These are phyloP conservation scores for Phytophthora fragariaefolia DNA, from an alignment of 352 stramenopile genomes.

Conservation along the genomic window DNA sequence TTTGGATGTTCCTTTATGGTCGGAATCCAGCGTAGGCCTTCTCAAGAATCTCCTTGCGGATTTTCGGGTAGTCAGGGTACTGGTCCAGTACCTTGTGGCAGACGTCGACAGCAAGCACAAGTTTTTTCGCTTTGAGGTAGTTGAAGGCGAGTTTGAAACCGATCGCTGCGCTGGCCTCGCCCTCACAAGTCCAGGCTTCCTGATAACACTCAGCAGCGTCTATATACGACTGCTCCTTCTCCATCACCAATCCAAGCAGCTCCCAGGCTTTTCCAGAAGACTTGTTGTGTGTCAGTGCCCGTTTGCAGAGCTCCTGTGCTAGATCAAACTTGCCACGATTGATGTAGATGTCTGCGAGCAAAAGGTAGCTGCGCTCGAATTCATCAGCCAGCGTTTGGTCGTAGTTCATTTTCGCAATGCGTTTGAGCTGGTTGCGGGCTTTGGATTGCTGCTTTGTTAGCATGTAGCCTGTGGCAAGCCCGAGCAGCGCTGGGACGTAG, in stretches of 20 bases:
- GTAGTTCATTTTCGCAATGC: slow-evolving; percentile 94
- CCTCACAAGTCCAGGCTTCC: slow-evolving; percentile 85
- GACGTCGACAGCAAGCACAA: slow-evolving; percentile 92
- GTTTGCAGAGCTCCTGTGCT: slow-evolving; percentile 93
- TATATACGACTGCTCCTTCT: slow-evolving; percentile 94
- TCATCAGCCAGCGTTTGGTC: slow-evolving; percentile 89
- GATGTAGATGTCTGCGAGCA: slow-evolving; percentile 95
- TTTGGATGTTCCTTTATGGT: slow-evolving; percentile 51
- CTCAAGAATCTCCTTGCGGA: slow-evolving; percentile 94
- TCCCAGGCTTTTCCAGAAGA: slow-evolving; percentile 93
- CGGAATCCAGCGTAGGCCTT: slow-evolving; percentile 91
- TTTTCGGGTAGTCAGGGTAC: slow-evolving; percentile 96
- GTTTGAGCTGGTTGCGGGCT: slow-evolving; percentile 94
- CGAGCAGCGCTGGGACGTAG: slow-evolving; percentile 92
- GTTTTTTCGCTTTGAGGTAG: slow-evolving; percentile 95
- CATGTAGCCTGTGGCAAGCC: slow-evolving; percentile 92
- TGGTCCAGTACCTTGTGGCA: slow-evolving; percentile 93
- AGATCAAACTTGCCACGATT: slow-evolving; percentile 93
- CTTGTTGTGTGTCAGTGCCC: slow-evolving; percentile 94
- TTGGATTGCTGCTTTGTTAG: slow-evolving; percentile 93
- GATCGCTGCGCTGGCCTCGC: slow-evolving; percentile 87
- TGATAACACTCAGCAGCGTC: slow-evolving; percentile 94
- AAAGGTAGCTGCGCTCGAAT: slow-evolving; percentile 94
- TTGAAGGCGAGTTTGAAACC: slow-evolving; percentile 97
- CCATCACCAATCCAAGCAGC: slow-evolving; percentile 93